phyloP scores from a whole-genome alignment of 148 eudicot genomes.

The Rhododendron henanense region DNA sequence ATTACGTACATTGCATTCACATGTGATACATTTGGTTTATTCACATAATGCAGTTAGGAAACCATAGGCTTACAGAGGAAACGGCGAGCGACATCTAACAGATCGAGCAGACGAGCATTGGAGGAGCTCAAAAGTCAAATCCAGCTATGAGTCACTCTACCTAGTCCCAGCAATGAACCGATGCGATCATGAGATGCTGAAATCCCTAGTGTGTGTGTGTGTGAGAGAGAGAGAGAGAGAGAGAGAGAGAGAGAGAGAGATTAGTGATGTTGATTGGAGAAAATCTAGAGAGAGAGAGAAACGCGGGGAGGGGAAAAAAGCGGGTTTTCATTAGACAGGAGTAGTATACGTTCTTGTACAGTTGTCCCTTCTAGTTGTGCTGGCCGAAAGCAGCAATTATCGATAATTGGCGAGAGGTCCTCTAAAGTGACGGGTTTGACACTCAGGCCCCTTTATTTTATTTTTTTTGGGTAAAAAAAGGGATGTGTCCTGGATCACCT shows the following conservation, averaged over 20 bases:
- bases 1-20: background rate
- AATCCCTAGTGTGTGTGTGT: conserved; percentile 23
- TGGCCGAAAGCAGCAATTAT: background rate
- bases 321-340: conserved; percentile 16
- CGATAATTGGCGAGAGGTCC: conserved; percentile 15
- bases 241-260: conserved; percentile 4
- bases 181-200: conserved; percentile 3
- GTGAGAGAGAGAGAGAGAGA: conserved; percentile 6
- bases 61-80: conserved; percentile 29
- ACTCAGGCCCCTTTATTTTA: background rate
- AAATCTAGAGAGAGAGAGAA: conserved; percentile 26
- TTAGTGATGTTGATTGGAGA: conserved; percentile 20
- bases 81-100: conserved; percentile 2
- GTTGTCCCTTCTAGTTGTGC: conserved; percentile 30
- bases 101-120: conserved; percentile 37
- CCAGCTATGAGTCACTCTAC: background rate
- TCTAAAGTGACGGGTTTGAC: background rate
- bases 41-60: background rate
- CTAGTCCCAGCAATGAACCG: conserved; percentile 9
- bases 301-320: conserved; percentile 35
- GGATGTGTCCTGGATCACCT: too few relatives aligned
- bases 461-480: too few relatives aligned
- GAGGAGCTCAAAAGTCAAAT: conserved; percentile 5
- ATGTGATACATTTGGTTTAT: too few relatives aligned
- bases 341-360: conserved; percentile 21